Percentiles rank a stretch among this genome's conserved stretches.
Evolutionary conservation across 176 grass and related monocot genomes (phyloP).

Genomic region (Aegilops longissima): DNA sequence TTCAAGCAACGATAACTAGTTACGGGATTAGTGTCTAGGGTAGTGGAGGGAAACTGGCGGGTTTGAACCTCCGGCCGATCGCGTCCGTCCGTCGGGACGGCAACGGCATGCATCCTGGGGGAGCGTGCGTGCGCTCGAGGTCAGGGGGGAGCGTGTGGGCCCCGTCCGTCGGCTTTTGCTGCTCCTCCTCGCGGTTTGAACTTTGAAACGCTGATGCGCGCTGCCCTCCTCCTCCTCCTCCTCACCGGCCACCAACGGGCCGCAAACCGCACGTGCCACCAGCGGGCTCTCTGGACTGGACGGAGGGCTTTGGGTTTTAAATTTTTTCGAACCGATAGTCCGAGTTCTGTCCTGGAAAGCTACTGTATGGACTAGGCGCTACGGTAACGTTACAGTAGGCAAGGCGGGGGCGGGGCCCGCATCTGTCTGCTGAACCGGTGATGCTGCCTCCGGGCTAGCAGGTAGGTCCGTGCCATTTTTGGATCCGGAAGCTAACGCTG

Average conservation of each 20-base stretch:
- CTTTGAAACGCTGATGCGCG: background rate
- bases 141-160: background rate
- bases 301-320: background rate
- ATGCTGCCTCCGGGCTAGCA: background rate
- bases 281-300: background rate
- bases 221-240: background rate
- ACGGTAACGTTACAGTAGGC: background rate
- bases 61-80: background rate
- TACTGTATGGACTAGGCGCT: background rate
- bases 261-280: background rate
- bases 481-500: background rate
- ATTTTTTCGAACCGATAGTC: background rate
- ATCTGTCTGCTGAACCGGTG: background rate
- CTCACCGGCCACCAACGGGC: conserved; percentile 2
- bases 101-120: background rate
- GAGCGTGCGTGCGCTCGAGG: conserved; percentile 9
- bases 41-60: background rate
- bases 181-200: background rate
- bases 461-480: background rate
- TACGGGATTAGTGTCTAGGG: background rate
- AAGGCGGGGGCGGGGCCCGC: background rate
- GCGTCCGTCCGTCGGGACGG: background rate
- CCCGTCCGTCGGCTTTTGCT: background rate
- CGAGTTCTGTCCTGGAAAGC: background rate
- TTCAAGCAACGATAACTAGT: too few relatives aligned